Evolutionary conservation across 805 yeast genomes (phyloP), one percentile per base, ranked within the genome.

Genomic region (Hanseniaspora osmophila): DNA sequence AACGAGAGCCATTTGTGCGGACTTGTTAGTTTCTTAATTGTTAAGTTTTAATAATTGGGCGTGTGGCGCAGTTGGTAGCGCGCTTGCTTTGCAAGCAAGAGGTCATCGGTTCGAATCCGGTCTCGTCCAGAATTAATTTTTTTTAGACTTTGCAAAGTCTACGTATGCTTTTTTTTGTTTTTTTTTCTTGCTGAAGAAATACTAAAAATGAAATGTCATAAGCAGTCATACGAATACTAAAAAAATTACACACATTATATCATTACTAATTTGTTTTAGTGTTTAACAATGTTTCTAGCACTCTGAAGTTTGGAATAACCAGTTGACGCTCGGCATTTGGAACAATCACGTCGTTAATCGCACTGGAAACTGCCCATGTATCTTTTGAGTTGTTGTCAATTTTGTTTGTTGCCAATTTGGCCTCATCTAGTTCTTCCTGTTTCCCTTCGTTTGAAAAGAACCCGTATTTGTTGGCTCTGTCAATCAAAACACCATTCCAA

Each of bases 21-120:
- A n/a, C n/a, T n/a, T n/a, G n/a, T n/a, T n/a, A n/a, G n/a, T n/a
- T n/a, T n/a, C n/a, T n/a, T n/a, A n/a, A n/a, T n/a, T n/a, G n/a
- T n/a, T n/a, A n/a, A n/a, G n/a, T 22, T 22, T 22, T 32, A 32
- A 32, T 6, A 13, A 13, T 32, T 32, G 35, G 35, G 35, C 35
- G 35, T 32, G 35, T 76, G 79, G 82, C 80, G 80, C 72, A 76
- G 82, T 75, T 75, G 82, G 82, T 76, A 76, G 80, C 80, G 80
- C 81, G 80, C 70, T 69, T 70, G 77, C 81, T 77, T 76, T 75
- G 81, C 81, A 77, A 73, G 83, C 73, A 68, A 70, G 70, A 77
- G 82, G 82, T 75, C 82, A 73, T 67, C 70, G 80, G 81, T 77
- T 77, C 81, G 80, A 76, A 63, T 76, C 81, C 81, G 71, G 75